Percentiles rank a stretch among this genome's conserved stretches.
Conservation (phyloP, 169 alveolate species). For the Theileria annulata region DNA sequence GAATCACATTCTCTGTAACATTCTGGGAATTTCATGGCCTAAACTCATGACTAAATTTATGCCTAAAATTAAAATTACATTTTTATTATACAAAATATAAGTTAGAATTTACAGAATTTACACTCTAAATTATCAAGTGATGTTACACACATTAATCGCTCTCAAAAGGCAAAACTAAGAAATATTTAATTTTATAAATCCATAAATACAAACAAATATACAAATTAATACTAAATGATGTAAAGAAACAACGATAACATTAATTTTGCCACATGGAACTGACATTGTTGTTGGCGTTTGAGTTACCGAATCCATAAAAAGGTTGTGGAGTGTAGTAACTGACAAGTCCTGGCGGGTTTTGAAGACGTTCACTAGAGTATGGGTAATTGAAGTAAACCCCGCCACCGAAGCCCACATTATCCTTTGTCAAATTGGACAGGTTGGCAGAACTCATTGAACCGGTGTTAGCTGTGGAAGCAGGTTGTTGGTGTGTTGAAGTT, state of each 20-base stretch:
- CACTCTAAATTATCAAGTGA: not conserved
- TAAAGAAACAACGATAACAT: not conserved
- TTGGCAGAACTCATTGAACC: not conserved
- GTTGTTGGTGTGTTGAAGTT: not conserved
- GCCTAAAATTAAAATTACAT: not conserved
- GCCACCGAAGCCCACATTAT: not conserved
- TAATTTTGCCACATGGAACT: constrained; percentile 67
- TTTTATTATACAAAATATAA: not conserved
- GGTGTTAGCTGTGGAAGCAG: not conserved
- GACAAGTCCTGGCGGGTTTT: constrained; percentile 63
- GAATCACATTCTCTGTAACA: constrained; percentile 21
- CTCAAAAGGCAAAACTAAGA: not conserved
- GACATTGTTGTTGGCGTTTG: constrained; percentile 30
- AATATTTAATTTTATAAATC: not conserved
- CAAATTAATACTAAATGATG: too few relatives aligned
- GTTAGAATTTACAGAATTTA: not conserved
- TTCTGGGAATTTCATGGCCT: constrained; percentile 5
- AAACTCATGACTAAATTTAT: too few relatives aligned
- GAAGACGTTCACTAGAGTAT: constrained; percentile 46
- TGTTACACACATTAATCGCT: not conserved
- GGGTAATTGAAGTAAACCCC: constrained; percentile 44
- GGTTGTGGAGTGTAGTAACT: constrained; percentile 63
- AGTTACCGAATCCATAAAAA: constrained; percentile 40
- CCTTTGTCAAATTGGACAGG: constrained; percentile 1
- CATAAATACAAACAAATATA: too few relatives aligned